A percentile compares a stretch with the other conserved stretches of the same genome.
Evolutionary conservation across 148 eudicot species (phyloP).

Genomic region (Agrostemma githago): DNA sequence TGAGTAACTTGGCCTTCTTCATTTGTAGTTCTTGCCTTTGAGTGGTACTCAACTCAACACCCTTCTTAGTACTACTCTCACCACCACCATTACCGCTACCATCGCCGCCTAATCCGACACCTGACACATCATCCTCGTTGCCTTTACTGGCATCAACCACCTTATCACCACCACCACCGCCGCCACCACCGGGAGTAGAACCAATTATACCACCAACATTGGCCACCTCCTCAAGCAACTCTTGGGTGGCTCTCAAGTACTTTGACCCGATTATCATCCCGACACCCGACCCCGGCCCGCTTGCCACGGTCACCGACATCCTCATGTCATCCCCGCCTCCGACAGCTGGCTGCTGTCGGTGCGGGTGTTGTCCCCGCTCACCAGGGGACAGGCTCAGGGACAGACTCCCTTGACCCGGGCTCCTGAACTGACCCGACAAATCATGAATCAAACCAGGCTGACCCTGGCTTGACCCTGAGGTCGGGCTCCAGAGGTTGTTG

Average conservation of each 20-base stretch:
- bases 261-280: constrained; percentile 54
- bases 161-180: constrained; percentile 12
- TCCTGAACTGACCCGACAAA: constrained; percentile 13
- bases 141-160: constrained; percentile 18
- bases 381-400: constrained; percentile 59
- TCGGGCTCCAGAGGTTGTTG: constrained; percentile 48
- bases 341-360: no score
- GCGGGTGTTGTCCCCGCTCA: constrained; percentile 21
- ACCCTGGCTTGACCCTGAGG: constrained; percentile 14
- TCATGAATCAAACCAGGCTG: constrained; percentile 15
- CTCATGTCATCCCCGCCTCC: constrained; percentile 4
- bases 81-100: background rate
- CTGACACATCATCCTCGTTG: constrained; percentile 19
- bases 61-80: constrained; percentile 22
- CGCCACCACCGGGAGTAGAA: background rate
- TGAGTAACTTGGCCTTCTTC: constrained; percentile 73
- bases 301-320: constrained; percentile 30
- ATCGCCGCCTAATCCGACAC: constrained; percentile 21
- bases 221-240: constrained; percentile 62
- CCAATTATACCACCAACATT: constrained; percentile 35
- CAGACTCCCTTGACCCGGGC: constrained; percentile 32
- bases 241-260: constrained; percentile 55
- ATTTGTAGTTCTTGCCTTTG: constrained; percentile 72
- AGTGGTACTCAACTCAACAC: constrained; percentile 38
- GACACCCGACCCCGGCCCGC: constrained; percentile 30